Evolutionary conservation across 305 asterid species (phyloP), one percentile per base, ranked within the genome.

Genomic region (Plantago rigida): DNA sequence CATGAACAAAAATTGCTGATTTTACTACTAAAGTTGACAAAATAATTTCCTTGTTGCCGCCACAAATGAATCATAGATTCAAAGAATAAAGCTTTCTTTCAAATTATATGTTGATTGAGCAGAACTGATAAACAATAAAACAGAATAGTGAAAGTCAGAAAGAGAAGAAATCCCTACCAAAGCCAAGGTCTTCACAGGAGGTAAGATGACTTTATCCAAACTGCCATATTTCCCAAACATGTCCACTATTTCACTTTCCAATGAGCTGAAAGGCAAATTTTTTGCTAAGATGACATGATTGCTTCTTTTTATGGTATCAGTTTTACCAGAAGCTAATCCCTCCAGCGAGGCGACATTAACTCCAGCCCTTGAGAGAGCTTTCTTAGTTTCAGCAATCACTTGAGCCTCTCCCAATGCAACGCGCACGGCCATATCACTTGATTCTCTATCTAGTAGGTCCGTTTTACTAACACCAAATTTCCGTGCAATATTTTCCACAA

Each of bases 361-460:
- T 73, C 96, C 98, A 70, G 93, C 84, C 61, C 69, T 80, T 59
- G 85, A 77, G 56, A 87, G 92, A 77, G 93, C 84, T 63, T 86
- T 84, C 74, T 91, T 91, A 13, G 98, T 91, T 78, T 86, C 96
- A 9, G 83, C 87, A 76, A 91, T 81, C 63, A 91, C 96, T 79
- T 91, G 95, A 57, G 96, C 86, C 79, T 91, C 98, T 57, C 95
- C 98, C 79, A 86, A 66, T 50, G 96, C 95, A 64, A 86, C 79
- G 71, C 85, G 86, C 28, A 84, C 95, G 44, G 96, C 95, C 71
- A 84, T 82, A 70, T 84, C 95, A 69, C 78, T 78, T 42, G 84
- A 84, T 76, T 91, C 96, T 78, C 77, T 83, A 73, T 86, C 95
- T 34, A 91, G 81, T 31, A 91, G 76, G 73, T 86, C 96, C 68